Evolutionary conservation across 306 rosid species (phyloP).

Genomic region (Prosopis cineraria): DNA sequence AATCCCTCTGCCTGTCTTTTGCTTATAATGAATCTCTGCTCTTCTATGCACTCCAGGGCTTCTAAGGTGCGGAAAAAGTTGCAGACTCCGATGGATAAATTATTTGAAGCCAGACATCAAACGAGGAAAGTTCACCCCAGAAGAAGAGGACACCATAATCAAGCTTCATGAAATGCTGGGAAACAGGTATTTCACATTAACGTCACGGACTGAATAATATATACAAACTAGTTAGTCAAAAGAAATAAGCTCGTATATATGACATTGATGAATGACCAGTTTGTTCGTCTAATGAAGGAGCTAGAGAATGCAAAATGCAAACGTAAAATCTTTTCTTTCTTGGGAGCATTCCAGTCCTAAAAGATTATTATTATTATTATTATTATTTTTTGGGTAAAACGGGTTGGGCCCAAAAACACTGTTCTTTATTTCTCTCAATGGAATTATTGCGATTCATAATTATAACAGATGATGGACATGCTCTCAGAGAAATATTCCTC

Average conservation of each 20-base stretch:
- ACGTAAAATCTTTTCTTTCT: neutral
- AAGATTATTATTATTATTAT: neutral
- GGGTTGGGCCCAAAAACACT: constrained; percentile 14
- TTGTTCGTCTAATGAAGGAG: neutral
- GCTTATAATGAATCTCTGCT: neutral
- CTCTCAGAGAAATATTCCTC: constrained; percentile 39
- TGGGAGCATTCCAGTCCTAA: neutral
- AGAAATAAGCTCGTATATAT: neutral
- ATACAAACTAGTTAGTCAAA: neutral
- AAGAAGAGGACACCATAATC: constrained; percentile 79
- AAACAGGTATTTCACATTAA: constrained; percentile 55
- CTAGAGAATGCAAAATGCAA: neutral
- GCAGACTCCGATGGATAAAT: constrained; percentile 83
- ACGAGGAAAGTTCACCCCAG: constrained; percentile 74
- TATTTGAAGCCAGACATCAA: constrained; percentile 90
- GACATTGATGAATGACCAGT: neutral
- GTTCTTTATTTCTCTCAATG: neutral
- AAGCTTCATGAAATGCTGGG: constrained; percentile 71
- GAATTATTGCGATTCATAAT: constrained; percentile 22
- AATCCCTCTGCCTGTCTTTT: neutral
- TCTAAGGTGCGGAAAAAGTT: constrained; percentile 89
- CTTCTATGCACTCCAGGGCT: constrained; percentile 46
- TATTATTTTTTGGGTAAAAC: neutral
- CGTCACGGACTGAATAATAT: neutral
- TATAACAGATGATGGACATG: neutral